Percentiles rank a stretch among this genome's conserved stretches.
Evolutionary conservation across 108 stramenopile genomes (phyloP).

Genomic region (Bacterosira constricta): DNA sequence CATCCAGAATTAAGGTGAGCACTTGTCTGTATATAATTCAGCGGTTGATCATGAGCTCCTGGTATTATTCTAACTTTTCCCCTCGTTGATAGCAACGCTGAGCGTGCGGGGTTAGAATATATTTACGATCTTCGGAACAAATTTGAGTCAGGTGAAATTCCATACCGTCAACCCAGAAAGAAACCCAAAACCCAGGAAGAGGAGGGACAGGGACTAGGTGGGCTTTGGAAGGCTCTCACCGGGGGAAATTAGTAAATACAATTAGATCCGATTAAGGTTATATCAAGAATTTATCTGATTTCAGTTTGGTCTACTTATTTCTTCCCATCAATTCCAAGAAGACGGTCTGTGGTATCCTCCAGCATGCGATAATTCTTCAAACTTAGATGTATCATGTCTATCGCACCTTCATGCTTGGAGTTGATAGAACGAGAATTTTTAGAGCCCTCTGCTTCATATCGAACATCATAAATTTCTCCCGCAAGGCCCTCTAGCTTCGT

Average conservation of each 20-base stretch:
- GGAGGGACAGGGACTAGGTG: slow-evolving; percentile 57
- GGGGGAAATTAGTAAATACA: slow-evolving; percentile 47
- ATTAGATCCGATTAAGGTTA: no score
- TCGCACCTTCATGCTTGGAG: neutral
- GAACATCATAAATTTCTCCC: neutral
- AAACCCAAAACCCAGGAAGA: slow-evolving; percentile 26
- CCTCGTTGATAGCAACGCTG: no score
- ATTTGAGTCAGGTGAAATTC: slow-evolving; percentile 83
- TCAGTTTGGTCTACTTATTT: no score
- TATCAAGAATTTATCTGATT: no score
- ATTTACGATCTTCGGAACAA: slow-evolving; percentile 87
- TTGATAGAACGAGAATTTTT: neutral
- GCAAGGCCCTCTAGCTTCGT: neutral
- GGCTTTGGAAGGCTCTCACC: slow-evolving; percentile 60
- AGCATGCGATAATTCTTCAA: slow-evolving; percentile 4
- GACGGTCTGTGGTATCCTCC: neutral
- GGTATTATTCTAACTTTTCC: no score
- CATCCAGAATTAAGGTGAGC: slow-evolving; percentile 93
- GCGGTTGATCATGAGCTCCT: no score
- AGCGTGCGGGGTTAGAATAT: slow-evolving; percentile 75
- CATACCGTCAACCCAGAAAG: slow-evolving; percentile 70
- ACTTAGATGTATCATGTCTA: neutral
- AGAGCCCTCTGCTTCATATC: neutral
- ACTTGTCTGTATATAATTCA: no score
- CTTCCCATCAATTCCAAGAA: neutral